A percentile compares a stretch with the other conserved stretches of the same genome.
phyloP scores from a whole-genome alignment of 2,329 filamentous ascomycete species.

The Penicillium sp. region DNA sequence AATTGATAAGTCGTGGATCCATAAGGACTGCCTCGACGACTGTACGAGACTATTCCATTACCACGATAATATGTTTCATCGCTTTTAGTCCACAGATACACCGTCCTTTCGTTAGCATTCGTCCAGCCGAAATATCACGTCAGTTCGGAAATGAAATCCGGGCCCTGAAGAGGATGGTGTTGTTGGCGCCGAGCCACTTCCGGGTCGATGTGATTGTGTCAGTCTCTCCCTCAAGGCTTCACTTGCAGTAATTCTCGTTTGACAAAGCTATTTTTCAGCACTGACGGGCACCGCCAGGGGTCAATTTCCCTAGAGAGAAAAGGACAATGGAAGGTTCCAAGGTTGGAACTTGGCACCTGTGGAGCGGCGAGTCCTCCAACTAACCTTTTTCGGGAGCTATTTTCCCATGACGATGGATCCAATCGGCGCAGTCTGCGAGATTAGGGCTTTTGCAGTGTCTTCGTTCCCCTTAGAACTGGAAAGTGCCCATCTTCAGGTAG shows the following conservation, averaged over 20 bases:
- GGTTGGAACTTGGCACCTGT: not conserved
- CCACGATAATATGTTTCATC: not conserved
- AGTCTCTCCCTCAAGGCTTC: not conserved
- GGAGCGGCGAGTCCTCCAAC: constrained; percentile 7
- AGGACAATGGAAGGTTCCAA: not conserved
- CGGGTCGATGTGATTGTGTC: too few species aligned
- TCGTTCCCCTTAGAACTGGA: not conserved
- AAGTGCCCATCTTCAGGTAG: not conserved
- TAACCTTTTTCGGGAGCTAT: constrained; percentile 6
- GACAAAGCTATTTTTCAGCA: not conserved
- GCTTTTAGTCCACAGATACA: not conserved
- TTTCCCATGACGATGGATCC: constrained; percentile 3
- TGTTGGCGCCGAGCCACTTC: too few species aligned
- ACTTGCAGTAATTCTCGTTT: not conserved
- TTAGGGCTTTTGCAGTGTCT: not conserved
- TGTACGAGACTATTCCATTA: not conserved
- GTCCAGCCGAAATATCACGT: not conserved
- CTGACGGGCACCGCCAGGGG: not conserved
- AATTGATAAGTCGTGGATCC: too few species aligned
- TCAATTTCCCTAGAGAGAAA: not conserved
- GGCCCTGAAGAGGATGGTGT: not conserved
- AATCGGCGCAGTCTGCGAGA: not conserved
- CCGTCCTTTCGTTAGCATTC: not conserved
- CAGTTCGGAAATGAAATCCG: not conserved
- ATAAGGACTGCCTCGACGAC: not conserved